phyloP scores from a whole-genome alignment of 2,329 filamentous ascomycete genomes.

The Phaeoacremonium minimum region DNA sequence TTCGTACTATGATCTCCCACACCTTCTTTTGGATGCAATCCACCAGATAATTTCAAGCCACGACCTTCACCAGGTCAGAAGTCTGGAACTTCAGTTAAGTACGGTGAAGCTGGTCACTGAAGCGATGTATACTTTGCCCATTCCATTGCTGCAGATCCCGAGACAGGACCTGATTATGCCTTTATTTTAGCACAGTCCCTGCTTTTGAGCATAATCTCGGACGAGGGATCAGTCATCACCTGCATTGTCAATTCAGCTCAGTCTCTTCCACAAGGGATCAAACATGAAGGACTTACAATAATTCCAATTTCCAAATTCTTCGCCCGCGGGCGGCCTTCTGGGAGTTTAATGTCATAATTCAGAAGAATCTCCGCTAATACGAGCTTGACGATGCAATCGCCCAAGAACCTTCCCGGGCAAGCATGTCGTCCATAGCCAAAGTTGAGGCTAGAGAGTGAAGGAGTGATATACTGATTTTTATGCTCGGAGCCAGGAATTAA shows the following conservation, averaged over 20 bases:
- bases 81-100: no score
- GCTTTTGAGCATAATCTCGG: not conserved
- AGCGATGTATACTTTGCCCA: no score
- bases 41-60: no score
- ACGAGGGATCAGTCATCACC: not conserved
- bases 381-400: not conserved
- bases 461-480: not conserved
- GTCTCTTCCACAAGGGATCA: not conserved
- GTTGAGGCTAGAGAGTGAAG: not conserved
- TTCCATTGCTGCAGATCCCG: no score
- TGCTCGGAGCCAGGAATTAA: not conserved
- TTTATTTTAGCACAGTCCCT: not conserved
- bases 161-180: not conserved
- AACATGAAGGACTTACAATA: not conserved
- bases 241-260: not conserved
- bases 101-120: no score
- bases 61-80: no score
- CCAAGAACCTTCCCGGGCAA: not conserved
- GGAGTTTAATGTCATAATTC: not conserved
- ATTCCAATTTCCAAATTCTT: not conserved
- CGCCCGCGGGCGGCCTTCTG: not conserved
- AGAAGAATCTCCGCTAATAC: not conserved
- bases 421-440: not conserved
- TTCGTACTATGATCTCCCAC: no score
- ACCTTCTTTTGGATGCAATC: no score